phyloP scores from a whole-genome alignment of 1,139 yeast genomes.

The Insectozyma bohioensis region DNA sequence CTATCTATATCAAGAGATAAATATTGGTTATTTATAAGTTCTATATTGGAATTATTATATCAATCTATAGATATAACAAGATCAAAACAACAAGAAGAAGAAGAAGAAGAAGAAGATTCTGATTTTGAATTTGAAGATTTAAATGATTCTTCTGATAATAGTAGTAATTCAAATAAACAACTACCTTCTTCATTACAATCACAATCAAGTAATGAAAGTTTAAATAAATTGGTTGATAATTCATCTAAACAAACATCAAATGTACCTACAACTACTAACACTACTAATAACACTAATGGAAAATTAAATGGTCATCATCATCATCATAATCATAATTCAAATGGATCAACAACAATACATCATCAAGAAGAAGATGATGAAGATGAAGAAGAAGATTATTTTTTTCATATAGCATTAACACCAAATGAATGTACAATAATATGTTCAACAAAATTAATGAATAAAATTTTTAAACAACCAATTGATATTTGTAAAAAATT shows the following conservation, averaged over 20 bases:
- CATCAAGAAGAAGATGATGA: constrained; percentile 13
- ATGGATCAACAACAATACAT: background rate
- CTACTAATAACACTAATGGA: background rate
- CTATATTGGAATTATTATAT: constrained; percentile 43
- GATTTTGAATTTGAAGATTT: constrained; percentile 2
- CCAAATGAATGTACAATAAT: constrained; percentile 58
- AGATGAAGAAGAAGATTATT: constrained; percentile 28
- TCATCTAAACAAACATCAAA: constrained; percentile 18
- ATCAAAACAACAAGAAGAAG: no score
- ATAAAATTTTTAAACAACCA: constrained; percentile 36
- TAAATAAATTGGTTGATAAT: constrained; percentile 19
- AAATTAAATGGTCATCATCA: background rate
- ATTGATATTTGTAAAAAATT: constrained; percentile 28
- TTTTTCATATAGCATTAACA: constrained; percentile 56
- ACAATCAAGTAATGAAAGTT: constrained; percentile 16
- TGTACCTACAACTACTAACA: no score
- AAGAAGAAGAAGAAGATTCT: constrained; percentile 19
- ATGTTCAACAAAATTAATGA: constrained; percentile 40
- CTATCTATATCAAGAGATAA: constrained; percentile 49
- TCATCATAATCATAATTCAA: no score
- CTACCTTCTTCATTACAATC: constrained; percentile 15
- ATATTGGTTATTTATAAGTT: constrained; percentile 51
- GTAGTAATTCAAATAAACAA: constrained; percentile 2
- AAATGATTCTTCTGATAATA: background rate
- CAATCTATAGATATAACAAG: constrained; percentile 20